Evolutionary conservation across 129 eudicot species (phyloP).

Genomic region (Pseudognaphalium luteoalbum): DNA sequence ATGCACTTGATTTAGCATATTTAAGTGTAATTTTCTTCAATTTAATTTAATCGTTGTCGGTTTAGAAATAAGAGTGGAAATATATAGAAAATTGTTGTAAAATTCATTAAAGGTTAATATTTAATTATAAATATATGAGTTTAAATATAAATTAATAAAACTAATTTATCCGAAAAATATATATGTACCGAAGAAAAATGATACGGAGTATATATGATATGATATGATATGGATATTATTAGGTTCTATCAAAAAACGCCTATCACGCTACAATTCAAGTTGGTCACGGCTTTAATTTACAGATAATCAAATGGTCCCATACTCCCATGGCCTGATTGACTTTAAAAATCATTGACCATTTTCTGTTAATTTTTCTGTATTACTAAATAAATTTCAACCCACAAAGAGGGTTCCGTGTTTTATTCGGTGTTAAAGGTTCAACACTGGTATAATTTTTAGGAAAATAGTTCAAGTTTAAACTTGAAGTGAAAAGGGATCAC

Average conservation of each 20-base stretch:
- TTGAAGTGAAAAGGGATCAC: no score
- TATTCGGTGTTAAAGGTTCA: no score
- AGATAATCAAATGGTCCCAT: conserved; percentile 33
- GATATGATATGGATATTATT: neutral
- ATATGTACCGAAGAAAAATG: neutral
- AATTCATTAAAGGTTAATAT: no score
- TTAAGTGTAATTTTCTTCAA: no score
- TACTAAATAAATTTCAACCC: no score
- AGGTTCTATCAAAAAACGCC: conserved; percentile 21
- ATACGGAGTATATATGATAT: neutral
- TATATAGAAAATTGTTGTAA: neutral
- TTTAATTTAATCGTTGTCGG: no score
- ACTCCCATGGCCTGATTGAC: neutral
- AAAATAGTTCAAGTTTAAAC: no score
- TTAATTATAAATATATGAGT: neutral
- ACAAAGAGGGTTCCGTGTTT: no score
- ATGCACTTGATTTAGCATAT: no score
- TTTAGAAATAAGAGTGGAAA: neutral
- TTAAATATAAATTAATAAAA: neutral
- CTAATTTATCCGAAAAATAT: no score
- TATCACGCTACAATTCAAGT: conserved; percentile 27
- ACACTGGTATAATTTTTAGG: no score
- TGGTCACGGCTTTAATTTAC: conserved; percentile 22
- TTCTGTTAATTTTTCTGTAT: neutral
- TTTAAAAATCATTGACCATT: conserved; percentile 5